Percentiles rank a stretch among this genome's conserved stretches.
These are phyloP conservation scores for Kodamaea kakaduensis DNA, from an alignment of 805 yeast species.

Conservation along the genomic window DNA sequence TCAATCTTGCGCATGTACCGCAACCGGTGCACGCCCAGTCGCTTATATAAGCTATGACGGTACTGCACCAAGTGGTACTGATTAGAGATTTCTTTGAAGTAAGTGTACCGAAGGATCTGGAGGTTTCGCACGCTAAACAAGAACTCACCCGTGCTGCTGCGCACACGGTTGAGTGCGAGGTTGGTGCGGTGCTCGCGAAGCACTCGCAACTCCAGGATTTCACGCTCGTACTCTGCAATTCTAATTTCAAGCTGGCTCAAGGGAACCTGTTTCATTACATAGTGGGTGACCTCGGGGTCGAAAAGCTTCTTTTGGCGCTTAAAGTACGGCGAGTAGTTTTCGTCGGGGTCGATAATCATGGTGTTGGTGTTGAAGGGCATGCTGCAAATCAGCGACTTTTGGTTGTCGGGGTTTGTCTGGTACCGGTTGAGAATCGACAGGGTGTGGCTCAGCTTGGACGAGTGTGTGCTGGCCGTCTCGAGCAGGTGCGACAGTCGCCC, in stretches of 20 bases:
- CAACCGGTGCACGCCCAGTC: constrained; percentile 7
- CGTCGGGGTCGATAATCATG: constrained; percentile 9
- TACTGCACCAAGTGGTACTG: constrained; percentile 10
- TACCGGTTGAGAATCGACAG: constrained; percentile 6
- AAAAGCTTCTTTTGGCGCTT: constrained; percentile 12
- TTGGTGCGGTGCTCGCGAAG: constrained; percentile 10
- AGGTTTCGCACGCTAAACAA: constrained; percentile 13
- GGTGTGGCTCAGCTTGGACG: constrained; percentile 1
- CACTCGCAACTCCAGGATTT: constrained; percentile 8
- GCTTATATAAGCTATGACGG: constrained; percentile 6
- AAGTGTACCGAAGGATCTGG: constrained; percentile 14
- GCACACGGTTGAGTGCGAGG: constrained; percentile 11
- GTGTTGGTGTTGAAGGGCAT: constrained; percentile 7
- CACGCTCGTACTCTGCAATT: constrained; percentile 13
- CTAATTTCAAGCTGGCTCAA: constrained; percentile 11
- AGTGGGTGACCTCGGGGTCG: constrained; percentile 11
- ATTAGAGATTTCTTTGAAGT: constrained; percentile 14
- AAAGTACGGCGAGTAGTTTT: constrained; percentile 9
- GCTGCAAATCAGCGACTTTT: constrained; percentile 3
- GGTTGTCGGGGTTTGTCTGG: not conserved
- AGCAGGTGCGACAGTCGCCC: not conserved
- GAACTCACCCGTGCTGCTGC: constrained; percentile 6
- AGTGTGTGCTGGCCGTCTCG: not conserved
- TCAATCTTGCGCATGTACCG: constrained; percentile 11
- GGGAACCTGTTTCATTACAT: constrained; percentile 8